Percentiles rank a stretch among this genome's conserved stretches.
Evolutionary conservation across 305 asterid genomes (phyloP).

Genomic region (Solanum hybrid): DNA sequence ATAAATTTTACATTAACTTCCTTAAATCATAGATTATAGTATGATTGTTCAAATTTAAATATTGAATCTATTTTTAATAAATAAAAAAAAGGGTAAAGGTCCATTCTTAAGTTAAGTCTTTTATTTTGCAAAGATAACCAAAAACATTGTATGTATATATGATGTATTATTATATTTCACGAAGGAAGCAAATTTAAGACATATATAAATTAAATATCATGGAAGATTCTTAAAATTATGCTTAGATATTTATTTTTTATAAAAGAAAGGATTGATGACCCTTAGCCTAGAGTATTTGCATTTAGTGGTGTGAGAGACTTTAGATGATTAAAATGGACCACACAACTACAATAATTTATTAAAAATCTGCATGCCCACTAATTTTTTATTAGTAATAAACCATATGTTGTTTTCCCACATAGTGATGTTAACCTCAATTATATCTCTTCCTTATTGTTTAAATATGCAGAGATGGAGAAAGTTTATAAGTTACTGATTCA

Average conservation of each 20-base stretch:
- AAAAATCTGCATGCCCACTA: background rate
- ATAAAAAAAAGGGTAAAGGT: background rate
- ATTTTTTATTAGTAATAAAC: background rate
- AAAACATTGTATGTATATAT: background rate
- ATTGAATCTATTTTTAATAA: background rate
- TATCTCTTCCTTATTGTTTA: background rate
- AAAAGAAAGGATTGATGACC: background rate
- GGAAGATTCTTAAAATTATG: background rate
- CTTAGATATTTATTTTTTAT: background rate
- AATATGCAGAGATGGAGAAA: background rate
- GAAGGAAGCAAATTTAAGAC: background rate
- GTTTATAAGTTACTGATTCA: background rate
- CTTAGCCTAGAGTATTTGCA: background rate
- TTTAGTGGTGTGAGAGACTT: background rate
- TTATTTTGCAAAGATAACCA: background rate
- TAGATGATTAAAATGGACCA: background rate
- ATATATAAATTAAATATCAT: background rate
- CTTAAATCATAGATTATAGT: background rate
- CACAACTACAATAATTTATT: background rate
- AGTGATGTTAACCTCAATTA: background rate
- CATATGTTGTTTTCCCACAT: background rate
- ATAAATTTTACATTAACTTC: background rate
- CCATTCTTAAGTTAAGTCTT: background rate
- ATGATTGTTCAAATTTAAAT: background rate
- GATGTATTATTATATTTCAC: background rate